Percentiles rank a stretch among this genome's conserved stretches.
Evolutionary conservation across 371 early-diverging fungal genomes (phyloP).

Genomic region (Zychaea mexicana): DNA sequence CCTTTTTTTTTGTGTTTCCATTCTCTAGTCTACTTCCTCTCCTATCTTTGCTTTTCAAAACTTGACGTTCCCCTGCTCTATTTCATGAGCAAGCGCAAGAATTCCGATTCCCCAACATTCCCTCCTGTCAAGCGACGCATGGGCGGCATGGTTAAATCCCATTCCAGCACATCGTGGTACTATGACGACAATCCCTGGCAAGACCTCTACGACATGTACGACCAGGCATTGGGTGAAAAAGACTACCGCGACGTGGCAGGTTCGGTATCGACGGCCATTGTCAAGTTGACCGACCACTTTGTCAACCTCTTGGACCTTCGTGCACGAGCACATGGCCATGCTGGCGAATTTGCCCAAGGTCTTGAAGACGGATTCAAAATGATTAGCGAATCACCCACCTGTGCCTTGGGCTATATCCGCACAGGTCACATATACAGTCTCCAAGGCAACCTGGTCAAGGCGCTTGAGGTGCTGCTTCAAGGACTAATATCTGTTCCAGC

Average conservation of each 20-base stretch:
- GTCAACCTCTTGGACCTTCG: not conserved
- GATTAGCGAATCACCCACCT: not conserved
- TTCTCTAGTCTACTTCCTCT: not conserved
- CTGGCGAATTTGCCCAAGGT: not conserved
- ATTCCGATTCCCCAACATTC: not conserved
- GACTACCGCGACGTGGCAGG: not conserved
- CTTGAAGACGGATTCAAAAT: not conserved
- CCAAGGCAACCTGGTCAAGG: not conserved
- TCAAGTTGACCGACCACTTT: not conserved
- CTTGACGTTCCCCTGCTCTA: not conserved
- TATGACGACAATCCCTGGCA: conserved; percentile 2
- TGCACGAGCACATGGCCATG: not conserved
- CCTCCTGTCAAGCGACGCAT: not conserved
- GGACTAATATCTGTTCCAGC: not conserved
- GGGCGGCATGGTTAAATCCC: not conserved
- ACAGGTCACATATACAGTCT: not conserved
- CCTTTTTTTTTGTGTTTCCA: too few relatives aligned
- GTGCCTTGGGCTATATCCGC: not conserved
- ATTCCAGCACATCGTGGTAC: not conserved
- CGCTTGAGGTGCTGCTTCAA: not conserved
- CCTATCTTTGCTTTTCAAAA: not conserved
- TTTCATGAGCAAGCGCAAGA: not conserved
- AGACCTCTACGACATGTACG: not conserved
- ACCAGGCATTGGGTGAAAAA: not conserved
- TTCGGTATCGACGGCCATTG: not conserved